These are phyloP conservation scores for Hymenotorrendiella dingleyae DNA, from an alignment of 2,329 filamentous ascomycete genomes.

Conservation along the genomic window DNA sequence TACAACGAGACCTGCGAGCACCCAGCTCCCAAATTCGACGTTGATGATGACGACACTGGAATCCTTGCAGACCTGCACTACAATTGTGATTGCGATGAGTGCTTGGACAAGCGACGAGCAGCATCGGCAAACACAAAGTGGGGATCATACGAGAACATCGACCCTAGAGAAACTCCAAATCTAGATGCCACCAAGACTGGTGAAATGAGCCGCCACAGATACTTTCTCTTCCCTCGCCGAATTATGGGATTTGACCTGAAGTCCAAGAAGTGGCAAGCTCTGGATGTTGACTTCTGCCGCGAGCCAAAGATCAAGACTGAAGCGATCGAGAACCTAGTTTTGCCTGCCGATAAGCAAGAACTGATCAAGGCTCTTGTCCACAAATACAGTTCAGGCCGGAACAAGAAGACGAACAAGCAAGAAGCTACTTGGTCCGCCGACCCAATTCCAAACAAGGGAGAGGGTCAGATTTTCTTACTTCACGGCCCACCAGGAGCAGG, in stretches of 20 bases:
- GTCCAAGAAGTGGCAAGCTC: conserved; percentile 20
- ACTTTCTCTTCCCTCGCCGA: conserved; percentile 18
- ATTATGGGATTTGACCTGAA: conserved; percentile 22
- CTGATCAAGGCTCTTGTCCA: conserved; percentile 21
- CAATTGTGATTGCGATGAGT: conserved; percentile 16
- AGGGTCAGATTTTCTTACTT: conserved; percentile 21
- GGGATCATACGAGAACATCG: conserved; percentile 19
- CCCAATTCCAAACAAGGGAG: conserved; percentile 19
- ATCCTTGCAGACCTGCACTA: conserved; percentile 18
- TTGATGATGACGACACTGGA: conserved; percentile 18
- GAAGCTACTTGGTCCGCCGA: conserved; percentile 16
- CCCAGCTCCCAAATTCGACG: conserved; percentile 14
- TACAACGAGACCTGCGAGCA: conserved; percentile 17
- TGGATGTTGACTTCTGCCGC: conserved; percentile 18
- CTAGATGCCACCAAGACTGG: conserved; percentile 8
- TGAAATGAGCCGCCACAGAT: conserved; percentile 10
- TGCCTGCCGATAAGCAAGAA: conserved; percentile 16
- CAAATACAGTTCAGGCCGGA: conserved; percentile 14
- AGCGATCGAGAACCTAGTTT: conserved; percentile 19
- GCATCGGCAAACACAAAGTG: conserved; percentile 17
- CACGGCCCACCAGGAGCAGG: conserved; percentile 21
- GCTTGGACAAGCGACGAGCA: conserved; percentile 14
- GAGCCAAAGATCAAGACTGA: conserved; percentile 15
- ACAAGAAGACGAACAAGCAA: conserved; percentile 7
- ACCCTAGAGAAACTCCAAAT: conserved; percentile 13